Percentiles rank a stretch among this genome's conserved stretches.
Conservation (phyloP, 1,139 yeast species). For the Blastobotrys arbuscula region DNA sequence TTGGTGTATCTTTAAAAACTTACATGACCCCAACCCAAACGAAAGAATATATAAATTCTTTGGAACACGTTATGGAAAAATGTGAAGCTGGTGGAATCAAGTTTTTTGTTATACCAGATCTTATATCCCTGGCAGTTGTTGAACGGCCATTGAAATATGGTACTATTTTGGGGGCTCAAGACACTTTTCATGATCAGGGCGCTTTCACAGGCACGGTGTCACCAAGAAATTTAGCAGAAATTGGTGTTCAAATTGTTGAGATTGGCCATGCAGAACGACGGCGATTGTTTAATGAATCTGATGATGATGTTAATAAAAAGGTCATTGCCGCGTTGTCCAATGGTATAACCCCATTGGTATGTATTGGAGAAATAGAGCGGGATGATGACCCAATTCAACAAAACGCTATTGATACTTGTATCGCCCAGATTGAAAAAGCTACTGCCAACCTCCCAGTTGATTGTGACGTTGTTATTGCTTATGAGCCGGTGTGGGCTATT, state of each 20-base stretch:
- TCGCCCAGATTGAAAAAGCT: conserved; percentile 68
- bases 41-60: conserved; percentile 13
- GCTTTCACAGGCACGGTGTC: conserved; percentile 84
- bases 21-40: conserved; percentile 20
- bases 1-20: conserved; percentile 25
- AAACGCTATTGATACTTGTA: conserved; percentile 65
- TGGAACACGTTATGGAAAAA: conserved; percentile 14
- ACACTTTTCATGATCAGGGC: conserved; percentile 73
- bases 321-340: conserved; percentile 73
- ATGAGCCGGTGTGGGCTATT: conserved; percentile 96
- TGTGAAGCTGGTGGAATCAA: conserved; percentile 17
- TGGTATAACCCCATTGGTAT: conserved; percentile 73
- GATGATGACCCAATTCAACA: conserved; percentile 43
- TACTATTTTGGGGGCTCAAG: conserved; percentile 60
- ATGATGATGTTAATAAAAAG: conserved; percentile 76
- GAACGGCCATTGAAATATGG: conserved; percentile 10
- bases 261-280: conserved; percentile 94
- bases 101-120: conserved; percentile 26
- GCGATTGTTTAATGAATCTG: conserved; percentile 72
- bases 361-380: conserved; percentile 90
- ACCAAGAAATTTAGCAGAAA: conserved; percentile 67
- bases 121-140: conserved; percentile 21
- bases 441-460: conserved; percentile 46
- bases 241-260: conserved; percentile 79
- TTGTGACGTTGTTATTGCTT: conserved; percentile 79